A percentile compares a stretch with the other conserved stretches of the same genome.
These are phyloP conservation scores for Neurospora sp. DNA, from an alignment of 495 filamentous ascomycete genomes.

Conservation along the genomic window DNA sequence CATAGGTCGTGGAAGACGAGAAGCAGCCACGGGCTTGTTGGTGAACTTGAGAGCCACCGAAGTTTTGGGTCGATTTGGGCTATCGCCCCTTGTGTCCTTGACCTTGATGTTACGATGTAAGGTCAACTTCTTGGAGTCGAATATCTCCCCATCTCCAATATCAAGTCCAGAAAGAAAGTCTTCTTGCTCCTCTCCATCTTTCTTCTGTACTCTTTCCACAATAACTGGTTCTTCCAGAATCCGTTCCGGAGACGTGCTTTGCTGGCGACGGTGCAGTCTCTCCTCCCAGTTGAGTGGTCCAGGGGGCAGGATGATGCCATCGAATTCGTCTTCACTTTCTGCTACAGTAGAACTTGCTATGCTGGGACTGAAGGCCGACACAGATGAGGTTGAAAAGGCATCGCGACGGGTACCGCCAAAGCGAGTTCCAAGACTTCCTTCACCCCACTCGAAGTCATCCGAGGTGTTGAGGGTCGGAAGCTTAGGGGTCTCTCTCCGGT, in stretches of 20 bases:
- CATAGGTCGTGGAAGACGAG: conserved; percentile 50
- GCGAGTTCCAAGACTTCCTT: conserved; percentile 81
- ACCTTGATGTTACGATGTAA: conserved; percentile 92
- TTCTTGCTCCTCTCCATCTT: conserved; percentile 45
- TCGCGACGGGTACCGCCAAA: conserved; percentile 77
- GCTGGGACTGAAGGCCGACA: conserved; percentile 83
- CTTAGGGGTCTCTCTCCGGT: conserved; percentile 46
- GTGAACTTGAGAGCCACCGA: conserved; percentile 86
- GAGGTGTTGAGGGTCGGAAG: conserved; percentile 44
- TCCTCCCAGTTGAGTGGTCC: conserved; percentile 74
- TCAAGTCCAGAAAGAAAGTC: conserved; percentile 86
- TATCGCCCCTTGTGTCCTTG: conserved; percentile 56
- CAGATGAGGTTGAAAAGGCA: conserved; percentile 67
- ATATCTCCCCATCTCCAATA: conserved; percentile 70
- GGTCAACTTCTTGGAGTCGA: conserved; percentile 67
- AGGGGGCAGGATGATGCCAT: conserved; percentile 73
- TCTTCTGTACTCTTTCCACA: conserved; percentile 12
- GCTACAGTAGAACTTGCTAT: conserved; percentile 78
- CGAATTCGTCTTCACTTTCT: conserved; percentile 93
- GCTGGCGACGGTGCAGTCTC: conserved; percentile 59
- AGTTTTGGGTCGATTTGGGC: conserved; percentile 56
- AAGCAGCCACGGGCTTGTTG: conserved; percentile 45
- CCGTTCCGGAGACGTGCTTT: conserved; percentile 37
- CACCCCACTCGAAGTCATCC: conserved; percentile 88
- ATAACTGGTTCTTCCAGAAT: conserved; percentile 21